Percentiles rank a stretch among this genome's conserved stretches.
Evolutionary conservation across 2,329 filamentous ascomycete species (phyloP).

Genomic region (Polytolypa hystricis): DNA sequence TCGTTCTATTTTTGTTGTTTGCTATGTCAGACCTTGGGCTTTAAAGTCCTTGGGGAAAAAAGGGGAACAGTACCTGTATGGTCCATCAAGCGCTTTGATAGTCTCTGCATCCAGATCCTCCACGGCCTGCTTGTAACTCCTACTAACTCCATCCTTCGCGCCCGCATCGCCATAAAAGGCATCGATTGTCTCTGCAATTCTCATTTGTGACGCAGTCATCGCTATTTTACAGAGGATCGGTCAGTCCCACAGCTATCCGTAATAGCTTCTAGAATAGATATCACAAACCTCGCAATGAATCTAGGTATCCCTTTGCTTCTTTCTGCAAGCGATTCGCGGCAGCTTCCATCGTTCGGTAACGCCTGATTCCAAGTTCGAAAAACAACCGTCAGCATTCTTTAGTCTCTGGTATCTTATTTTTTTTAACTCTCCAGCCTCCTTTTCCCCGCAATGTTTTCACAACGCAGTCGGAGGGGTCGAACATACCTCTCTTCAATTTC

Average conservation of each 20-base stretch:
- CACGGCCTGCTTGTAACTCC: constrained; percentile 96
- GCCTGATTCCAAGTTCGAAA: constrained; percentile 51
- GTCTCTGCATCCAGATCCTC: constrained; percentile 97
- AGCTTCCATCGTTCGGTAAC: constrained; percentile 94
- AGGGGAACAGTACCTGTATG: constrained; percentile 56
- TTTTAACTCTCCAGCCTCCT: no score
- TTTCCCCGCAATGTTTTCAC: no score
- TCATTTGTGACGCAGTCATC: constrained; percentile 99
- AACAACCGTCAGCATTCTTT: no score
- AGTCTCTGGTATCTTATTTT: no score
- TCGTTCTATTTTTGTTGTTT: constrained; percentile 46
- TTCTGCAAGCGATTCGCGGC: constrained; percentile 88
- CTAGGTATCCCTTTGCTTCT: constrained; percentile 94
- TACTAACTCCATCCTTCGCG: constrained; percentile 84
- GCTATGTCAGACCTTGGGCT: constrained; percentile 7
- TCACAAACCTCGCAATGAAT: constrained; percentile 70
- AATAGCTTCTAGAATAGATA: not conserved
- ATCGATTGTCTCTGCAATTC: constrained; percentile 97
- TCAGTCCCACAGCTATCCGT: not conserved
- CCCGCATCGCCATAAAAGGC: constrained; percentile 97
- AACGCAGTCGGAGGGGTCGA: constrained; percentile 1
- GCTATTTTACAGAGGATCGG: no score
- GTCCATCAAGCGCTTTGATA: constrained; percentile 94
- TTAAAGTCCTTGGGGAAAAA: not conserved
- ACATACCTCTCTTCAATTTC: constrained; percentile 82